These are phyloP conservation scores for Coemansia sp. DNA, from an alignment of 192 early-diverging fungal genomes.

Conservation along the genomic window DNA sequence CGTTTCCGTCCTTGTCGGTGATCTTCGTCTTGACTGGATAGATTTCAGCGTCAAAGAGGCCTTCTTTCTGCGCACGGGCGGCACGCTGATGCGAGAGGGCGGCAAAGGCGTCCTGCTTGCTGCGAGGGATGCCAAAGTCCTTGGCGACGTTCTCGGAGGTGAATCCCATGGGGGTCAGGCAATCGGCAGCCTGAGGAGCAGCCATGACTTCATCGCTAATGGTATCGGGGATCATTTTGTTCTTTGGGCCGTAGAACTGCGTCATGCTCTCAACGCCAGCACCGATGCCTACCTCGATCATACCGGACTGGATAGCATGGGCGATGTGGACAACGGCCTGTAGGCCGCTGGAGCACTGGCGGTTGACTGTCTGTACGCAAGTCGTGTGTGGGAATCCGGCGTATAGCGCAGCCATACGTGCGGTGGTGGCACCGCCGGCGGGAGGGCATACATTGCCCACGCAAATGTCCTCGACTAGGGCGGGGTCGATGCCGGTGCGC, in stretches of 20 bases:
- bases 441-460: slow-evolving; percentile 92
- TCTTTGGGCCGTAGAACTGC: slow-evolving; percentile 77
- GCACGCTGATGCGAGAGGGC: slow-evolving; percentile 84
- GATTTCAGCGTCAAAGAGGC: slow-evolving; percentile 91
- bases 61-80: slow-evolving; percentile 83
- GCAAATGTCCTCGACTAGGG: slow-evolving; percentile 88
- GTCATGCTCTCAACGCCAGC: slow-evolving; percentile 96
- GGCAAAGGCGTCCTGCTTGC: slow-evolving; percentile 91
- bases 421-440: slow-evolving; percentile 85
- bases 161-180: slow-evolving; percentile 86
- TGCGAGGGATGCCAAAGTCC: slow-evolving; percentile 82
- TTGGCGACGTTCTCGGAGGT: slow-evolving; percentile 97
- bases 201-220: slow-evolving; percentile 76
- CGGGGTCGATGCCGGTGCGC: slow-evolving; percentile 80
- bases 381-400: slow-evolving; percentile 88
- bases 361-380: slow-evolving; percentile 83
- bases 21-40: slow-evolving; percentile 76
- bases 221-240: slow-evolving; percentile 68
- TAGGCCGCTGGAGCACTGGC: slow-evolving; percentile 92
- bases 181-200: slow-evolving; percentile 75
- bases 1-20: slow-evolving; percentile 79
- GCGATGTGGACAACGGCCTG: slow-evolving; percentile 88
- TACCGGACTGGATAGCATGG: slow-evolving; percentile 82
- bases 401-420: slow-evolving; percentile 88
- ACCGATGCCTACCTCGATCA: slow-evolving; percentile 91